These are phyloP conservation scores for Gypsophila paniculata DNA, from an alignment of 179 eudicot species.

Conservation along the genomic window DNA sequence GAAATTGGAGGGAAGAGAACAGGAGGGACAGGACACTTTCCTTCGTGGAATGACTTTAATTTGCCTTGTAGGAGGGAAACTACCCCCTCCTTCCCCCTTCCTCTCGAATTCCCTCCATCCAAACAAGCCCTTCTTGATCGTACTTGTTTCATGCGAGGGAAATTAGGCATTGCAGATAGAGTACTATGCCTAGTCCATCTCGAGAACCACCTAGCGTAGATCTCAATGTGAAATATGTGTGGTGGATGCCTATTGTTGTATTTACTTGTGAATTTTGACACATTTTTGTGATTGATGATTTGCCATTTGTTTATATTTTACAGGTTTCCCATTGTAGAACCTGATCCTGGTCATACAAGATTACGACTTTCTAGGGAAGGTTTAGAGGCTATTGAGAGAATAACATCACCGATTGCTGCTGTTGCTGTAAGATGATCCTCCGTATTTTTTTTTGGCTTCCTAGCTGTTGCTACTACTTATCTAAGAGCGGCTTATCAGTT, in stretches of 20 bases:
- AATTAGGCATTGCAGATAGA: not conserved
- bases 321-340: slow-evolving; percentile 96
- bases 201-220: not conserved
- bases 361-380: slow-evolving; percentile 86
- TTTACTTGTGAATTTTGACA: not conserved
- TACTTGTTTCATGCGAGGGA: not conserved
- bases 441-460: not conserved
- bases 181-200: not conserved
- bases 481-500: not conserved
- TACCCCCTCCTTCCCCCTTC: not conserved
- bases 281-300: slow-evolving; percentile 5
- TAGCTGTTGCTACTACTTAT: not conserved
- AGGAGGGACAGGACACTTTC: not conserved
- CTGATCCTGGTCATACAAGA: slow-evolving; percentile 95
- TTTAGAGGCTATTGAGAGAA: slow-evolving; percentile 81
- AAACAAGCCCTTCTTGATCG: not conserved
- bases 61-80: too few species aligned
- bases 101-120: not conserved
- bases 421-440: slow-evolving; percentile 69
- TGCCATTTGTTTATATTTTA: slow-evolving; percentile 14
- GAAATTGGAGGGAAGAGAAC: not conserved
- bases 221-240: too few species aligned
- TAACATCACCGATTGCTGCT: slow-evolving; percentile 76
- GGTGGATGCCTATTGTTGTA: not conserved
- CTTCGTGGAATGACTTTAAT: too few species aligned